Percentiles rank a stretch among this genome's conserved stretches.
Evolutionary conservation across 164 flowering plant genomes (phyloP).

Genomic region (Kalanchoe fedtschenkoi): DNA sequence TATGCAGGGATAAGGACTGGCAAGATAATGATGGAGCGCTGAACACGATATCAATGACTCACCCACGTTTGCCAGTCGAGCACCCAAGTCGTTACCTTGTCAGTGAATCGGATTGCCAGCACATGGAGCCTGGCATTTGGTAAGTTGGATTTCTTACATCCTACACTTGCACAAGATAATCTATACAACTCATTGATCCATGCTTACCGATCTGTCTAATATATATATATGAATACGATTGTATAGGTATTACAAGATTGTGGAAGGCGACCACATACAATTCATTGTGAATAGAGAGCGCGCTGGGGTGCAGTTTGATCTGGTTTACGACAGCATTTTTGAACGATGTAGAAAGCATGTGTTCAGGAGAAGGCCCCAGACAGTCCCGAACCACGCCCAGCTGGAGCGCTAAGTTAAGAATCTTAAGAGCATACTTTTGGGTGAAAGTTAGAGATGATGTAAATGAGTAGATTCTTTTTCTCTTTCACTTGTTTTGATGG

Average conservation of each 20-base stretch:
- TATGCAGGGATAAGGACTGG: constrained; percentile 93
- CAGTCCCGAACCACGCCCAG: constrained; percentile 46
- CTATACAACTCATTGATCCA: not conserved
- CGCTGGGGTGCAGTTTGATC: constrained; percentile 87
- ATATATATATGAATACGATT: not conserved
- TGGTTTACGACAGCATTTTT: constrained; percentile 85
- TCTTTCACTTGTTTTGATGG: not conserved
- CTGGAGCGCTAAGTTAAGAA: not conserved
- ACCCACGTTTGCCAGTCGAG: constrained; percentile 81
- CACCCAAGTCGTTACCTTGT: constrained; percentile 61
- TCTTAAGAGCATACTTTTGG: not conserved
- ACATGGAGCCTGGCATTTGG: constrained; percentile 92
- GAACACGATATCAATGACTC: constrained; percentile 92
- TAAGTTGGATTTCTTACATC: constrained; percentile 22
- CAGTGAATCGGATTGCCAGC: constrained; percentile 71
- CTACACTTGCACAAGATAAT: not conserved
- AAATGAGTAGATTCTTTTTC: not conserved
- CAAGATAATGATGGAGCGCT: constrained; percentile 96
- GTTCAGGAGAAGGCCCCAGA: constrained; percentile 42
- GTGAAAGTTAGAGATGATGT: not conserved
- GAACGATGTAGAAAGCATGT: constrained; percentile 90
- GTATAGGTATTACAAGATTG: constrained; percentile 84
- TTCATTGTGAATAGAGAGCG: constrained; percentile 85
- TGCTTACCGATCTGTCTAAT: not conserved
- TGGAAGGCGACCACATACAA: constrained; percentile 86